These are phyloP conservation scores for Periconia macrospinosa DNA, from an alignment of 2,329 filamentous ascomycete species.

Conservation along the genomic window DNA sequence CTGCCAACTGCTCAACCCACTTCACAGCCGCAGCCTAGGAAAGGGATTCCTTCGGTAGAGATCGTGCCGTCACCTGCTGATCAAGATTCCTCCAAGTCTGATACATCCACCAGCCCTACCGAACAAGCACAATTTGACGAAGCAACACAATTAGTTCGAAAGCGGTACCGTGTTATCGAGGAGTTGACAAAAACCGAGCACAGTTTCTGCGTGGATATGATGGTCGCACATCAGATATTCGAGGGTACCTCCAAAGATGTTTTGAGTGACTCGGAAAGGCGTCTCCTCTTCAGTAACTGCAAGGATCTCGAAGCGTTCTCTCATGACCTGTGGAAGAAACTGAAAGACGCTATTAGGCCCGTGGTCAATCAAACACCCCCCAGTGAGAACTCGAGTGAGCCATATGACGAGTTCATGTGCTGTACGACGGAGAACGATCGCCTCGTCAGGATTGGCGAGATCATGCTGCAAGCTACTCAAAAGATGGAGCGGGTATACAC, in stretches of 20 bases:
- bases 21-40: not conserved
- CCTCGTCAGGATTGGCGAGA: constrained; percentile 60
- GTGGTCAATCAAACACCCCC: constrained; percentile 61
- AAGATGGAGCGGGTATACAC: constrained; percentile 68
- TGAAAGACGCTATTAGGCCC: constrained; percentile 78
- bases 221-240: constrained; percentile 96
- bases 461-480: constrained; percentile 58
- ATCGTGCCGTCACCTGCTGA: not conserved
- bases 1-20: not conserved
- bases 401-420: constrained; percentile 32
- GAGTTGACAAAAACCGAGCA: constrained; percentile 93
- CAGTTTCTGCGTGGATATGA: constrained; percentile 91
- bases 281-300: constrained; percentile 88
- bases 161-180: constrained; percentile 82
- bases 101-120: not conserved
- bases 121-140: constrained; percentile 24
- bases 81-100: not conserved
- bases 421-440: constrained; percentile 55
- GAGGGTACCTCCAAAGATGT: constrained; percentile 85
- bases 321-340: constrained; percentile 71
- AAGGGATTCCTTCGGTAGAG: constrained; percentile 1
- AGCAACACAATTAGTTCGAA: constrained; percentile 56
- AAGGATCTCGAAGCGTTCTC: constrained; percentile 90
- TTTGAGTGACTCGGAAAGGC: constrained; percentile 81
- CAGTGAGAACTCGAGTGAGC: constrained; percentile 14